Percentiles rank a stretch among this genome's conserved stretches.
These are phyloP conservation scores for Hericium coralloides DNA, from an alignment of 768 basidiomycete genomes.

Conservation along the genomic window DNA sequence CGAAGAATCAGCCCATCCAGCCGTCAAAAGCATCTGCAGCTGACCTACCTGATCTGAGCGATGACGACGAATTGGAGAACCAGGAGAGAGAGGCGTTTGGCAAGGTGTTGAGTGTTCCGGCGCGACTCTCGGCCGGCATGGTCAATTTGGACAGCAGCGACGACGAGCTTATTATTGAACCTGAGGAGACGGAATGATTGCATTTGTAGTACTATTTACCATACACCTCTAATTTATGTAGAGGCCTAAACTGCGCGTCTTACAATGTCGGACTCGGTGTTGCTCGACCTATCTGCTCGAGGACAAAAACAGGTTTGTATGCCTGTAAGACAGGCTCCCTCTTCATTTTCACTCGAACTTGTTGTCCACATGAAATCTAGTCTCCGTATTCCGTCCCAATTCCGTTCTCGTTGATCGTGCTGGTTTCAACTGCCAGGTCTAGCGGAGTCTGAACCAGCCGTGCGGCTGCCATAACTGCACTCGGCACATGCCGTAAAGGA, in stretches of 20 bases:
- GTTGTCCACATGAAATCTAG: no score
- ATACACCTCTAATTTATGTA: neutral
- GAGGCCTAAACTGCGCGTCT: neutral
- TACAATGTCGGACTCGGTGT: no score
- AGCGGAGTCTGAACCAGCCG: no score
- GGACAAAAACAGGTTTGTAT: no score
- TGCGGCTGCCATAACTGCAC: no score
- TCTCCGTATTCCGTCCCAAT: no score
- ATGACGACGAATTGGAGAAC: conserved; percentile 23
- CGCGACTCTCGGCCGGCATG: conserved; percentile 3
- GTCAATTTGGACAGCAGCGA: conserved; percentile 22
- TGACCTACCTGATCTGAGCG: conserved; percentile 19
- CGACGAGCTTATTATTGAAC: conserved; percentile 4
- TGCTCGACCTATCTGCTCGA: no score
- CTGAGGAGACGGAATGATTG: neutral
- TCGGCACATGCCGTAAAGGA: no score
- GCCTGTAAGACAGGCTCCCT: no score
- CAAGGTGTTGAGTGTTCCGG: conserved; percentile 1
- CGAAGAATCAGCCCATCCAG: conserved; percentile 13
- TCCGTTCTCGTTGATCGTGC: no score
- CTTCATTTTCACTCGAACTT: no score
- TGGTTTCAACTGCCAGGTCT: no score
- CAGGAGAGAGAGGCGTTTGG: conserved; percentile 8
- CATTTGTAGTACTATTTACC: neutral
- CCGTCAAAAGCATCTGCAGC: neutral